A percentile compares a stretch with the other conserved stretches of the same genome.
These are phyloP conservation scores for Capsicum chinense DNA, from an alignment of 257 asterid genomes.

Conservation along the genomic window DNA sequence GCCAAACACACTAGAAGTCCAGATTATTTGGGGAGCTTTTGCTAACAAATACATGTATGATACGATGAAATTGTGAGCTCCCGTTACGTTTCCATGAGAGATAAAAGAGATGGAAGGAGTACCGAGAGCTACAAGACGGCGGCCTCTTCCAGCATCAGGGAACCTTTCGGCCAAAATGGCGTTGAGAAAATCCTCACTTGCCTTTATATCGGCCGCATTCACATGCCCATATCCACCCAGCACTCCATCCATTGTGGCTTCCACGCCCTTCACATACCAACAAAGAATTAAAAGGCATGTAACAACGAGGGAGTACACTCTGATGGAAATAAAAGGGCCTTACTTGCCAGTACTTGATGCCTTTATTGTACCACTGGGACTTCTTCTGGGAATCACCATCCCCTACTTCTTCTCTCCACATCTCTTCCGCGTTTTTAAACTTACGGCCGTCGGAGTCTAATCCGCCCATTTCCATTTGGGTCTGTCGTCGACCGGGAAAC, in stretches of 20 bases:
- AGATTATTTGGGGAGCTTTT: not conserved
- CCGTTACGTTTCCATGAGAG: not conserved
- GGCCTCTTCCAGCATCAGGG: constrained; percentile 62
- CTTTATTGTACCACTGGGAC: constrained; percentile 77
- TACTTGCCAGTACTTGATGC: constrained; percentile 91
- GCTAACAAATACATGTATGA: not conserved
- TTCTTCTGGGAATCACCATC: constrained; percentile 59
- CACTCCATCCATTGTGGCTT: constrained; percentile 94
- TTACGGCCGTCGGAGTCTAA: constrained; percentile 75
- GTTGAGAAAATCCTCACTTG: constrained; percentile 75
- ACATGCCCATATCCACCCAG: constrained; percentile 91
- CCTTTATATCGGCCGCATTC: constrained; percentile 72
- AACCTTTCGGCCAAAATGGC: constrained; percentile 67
- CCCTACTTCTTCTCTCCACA: constrained; percentile 93
- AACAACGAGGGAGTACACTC: not conserved
- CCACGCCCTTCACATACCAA: constrained; percentile 73
- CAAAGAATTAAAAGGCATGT: constrained; percentile 13
- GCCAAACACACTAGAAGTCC: not conserved
- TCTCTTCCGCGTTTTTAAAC: constrained; percentile 74
- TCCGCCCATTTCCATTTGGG: constrained; percentile 62
- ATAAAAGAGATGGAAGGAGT: constrained; percentile 34
- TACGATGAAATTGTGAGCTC: constrained; percentile 1
- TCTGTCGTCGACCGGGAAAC: not conserved
- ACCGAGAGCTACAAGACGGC: constrained; percentile 84
- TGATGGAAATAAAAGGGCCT: not conserved